phyloP scores from a whole-genome alignment of 176 grass and related monocot species.

The Poa annua region DNA sequence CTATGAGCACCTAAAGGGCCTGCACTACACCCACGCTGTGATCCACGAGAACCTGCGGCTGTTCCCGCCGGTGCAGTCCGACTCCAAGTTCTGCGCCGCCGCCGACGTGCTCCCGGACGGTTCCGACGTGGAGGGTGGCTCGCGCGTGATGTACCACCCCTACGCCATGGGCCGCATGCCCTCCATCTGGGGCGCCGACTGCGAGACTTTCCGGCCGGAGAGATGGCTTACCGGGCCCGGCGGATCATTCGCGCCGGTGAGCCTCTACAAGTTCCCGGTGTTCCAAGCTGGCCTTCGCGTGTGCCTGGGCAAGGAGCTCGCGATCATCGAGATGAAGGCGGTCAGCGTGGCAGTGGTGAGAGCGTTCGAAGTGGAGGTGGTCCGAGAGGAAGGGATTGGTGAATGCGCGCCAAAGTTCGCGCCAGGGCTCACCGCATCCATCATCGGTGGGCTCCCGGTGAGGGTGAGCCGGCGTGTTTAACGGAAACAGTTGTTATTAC shows the following conservation, averaged over 20 bases:
- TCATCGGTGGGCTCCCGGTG: conserved; percentile 63
- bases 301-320: conserved; percentile 80
- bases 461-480: conserved; percentile 45
- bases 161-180: conserved; percentile 86
- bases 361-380: conserved; percentile 59
- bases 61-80: conserved; percentile 71
- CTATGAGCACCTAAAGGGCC: conserved; percentile 52
- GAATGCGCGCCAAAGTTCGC: conserved; percentile 50
- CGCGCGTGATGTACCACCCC: conserved; percentile 73
- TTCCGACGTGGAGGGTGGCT: conserved; percentile 43
- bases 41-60: conserved; percentile 74
- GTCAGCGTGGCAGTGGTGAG: conserved; percentile 55
- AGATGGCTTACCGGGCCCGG: conserved; percentile 58
- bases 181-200: conserved; percentile 66
- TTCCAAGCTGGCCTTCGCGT: conserved; percentile 73
- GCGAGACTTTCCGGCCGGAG: conserved; percentile 50
- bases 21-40: conserved; percentile 68
- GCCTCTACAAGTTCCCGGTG: conserved; percentile 64
- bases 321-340: conserved; percentile 73
- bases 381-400: conserved; percentile 14
- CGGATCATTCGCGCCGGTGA: conserved; percentile 49
- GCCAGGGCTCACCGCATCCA: conserved; percentile 64
- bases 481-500: not conserved
- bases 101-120: conserved; percentile 76
- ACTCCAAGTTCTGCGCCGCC: conserved; percentile 71